phyloP scores from a whole-genome alignment of 805 yeast species.

The Saturnispora serradocipensis region DNA sequence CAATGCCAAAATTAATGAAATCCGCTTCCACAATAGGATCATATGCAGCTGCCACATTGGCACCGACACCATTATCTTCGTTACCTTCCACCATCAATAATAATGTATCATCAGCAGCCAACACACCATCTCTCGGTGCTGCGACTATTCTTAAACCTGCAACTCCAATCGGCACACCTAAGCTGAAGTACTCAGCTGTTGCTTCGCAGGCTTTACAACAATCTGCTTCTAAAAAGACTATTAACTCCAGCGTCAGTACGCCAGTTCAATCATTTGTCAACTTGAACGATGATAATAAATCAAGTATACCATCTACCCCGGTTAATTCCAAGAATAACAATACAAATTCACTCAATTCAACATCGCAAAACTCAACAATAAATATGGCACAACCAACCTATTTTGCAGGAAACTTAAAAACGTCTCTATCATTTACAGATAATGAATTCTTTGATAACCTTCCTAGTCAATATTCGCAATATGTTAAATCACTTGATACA shows the following conservation, averaged over 20 bases:
- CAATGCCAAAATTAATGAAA: conserved; percentile 5
- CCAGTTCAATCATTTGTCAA: background rate
- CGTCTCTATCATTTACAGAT: conserved; percentile 8
- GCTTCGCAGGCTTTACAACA: conserved; percentile 3
- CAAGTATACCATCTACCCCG: background rate
- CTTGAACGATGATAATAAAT: background rate
- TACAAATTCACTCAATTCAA: background rate
- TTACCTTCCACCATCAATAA: conserved; percentile 20
- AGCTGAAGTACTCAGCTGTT: conserved; percentile 6
- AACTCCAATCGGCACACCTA: conserved; percentile 6
- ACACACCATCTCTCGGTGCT: background rate
- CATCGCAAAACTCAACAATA: background rate
- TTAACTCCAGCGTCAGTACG: background rate
- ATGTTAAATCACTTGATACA: conserved; percentile 22
- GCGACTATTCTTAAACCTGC: conserved; percentile 5
- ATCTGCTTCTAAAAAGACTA: background rate
- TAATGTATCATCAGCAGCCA: background rate
- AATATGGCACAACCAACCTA: background rate
- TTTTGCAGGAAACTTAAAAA: conserved; percentile 1
- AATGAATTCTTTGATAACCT: conserved; percentile 18
- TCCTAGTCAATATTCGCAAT: conserved; percentile 20
- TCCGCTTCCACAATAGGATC: background rate
- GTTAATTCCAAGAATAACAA: background rate
- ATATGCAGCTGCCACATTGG: background rate
- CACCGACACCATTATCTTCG: conserved; percentile 3